Evolutionary conservation across 164 flowering plant genomes (phyloP).

Genomic region (Piper longum): DNA sequence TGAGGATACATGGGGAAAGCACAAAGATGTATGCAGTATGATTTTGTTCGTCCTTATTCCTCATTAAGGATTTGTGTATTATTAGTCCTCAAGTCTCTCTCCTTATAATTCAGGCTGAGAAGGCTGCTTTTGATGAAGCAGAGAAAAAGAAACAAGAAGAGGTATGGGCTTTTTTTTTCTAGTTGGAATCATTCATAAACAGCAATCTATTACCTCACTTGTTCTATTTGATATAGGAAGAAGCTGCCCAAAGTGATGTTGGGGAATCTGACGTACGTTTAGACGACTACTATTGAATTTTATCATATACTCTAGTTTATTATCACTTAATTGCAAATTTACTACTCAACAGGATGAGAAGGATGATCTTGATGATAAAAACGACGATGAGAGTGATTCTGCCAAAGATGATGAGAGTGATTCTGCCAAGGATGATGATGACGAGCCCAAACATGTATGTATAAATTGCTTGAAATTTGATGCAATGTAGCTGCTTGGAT

Average conservation of each 20-base stretch:
- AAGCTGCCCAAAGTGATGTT: slow-evolving; percentile 8
- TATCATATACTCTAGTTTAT: not conserved
- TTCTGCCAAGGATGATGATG: not conserved
- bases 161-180: slow-evolving; percentile 9
- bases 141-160: slow-evolving; percentile 48
- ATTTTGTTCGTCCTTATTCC: not conserved
- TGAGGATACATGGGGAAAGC: slow-evolving; percentile 39
- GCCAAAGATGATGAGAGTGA: not conserved
- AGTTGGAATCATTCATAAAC: not conserved
- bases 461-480: not conserved
- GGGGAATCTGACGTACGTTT: slow-evolving; percentile 13
- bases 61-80: not conserved
- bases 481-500: too few species aligned
- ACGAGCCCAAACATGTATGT: slow-evolving; percentile 8
- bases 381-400: slow-evolving; percentile 3
- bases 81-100: not conserved
- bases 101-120: slow-evolving; percentile 28
- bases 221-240: slow-evolving; percentile 5
- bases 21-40: slow-evolving; percentile 21
- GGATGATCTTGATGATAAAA: slow-evolving; percentile 3
- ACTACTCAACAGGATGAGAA: slow-evolving; percentile 9
- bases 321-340: not conserved
- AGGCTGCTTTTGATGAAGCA: slow-evolving; percentile 50
- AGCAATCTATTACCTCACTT: not conserved
- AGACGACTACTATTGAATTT: not conserved